Conservation (phyloP, 495 filamentous ascomycete species). For the Neohortaea acidophila region DNA sequence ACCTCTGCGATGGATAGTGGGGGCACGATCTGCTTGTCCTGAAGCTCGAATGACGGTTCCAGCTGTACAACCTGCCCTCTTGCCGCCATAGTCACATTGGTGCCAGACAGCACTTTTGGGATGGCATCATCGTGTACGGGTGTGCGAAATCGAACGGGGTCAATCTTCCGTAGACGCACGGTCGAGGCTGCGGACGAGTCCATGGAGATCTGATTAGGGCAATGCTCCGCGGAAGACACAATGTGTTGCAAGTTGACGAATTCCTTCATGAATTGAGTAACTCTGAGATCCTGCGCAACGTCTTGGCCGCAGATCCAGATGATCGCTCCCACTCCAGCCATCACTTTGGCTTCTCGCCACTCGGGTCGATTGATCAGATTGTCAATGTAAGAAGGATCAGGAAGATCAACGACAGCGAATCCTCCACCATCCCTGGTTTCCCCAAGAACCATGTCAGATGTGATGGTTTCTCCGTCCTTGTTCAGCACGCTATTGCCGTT, state of each 20-base stretch:
- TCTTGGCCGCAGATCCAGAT: constrained; percentile 68
- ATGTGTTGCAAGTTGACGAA: constrained; percentile 52
- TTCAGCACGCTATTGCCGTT: constrained; percentile 37
- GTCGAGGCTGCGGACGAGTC: constrained; percentile 44
- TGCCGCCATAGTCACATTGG: constrained; percentile 19
- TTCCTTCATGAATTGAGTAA: constrained; percentile 53
- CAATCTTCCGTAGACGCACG: constrained; percentile 53
- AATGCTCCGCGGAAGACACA: constrained; percentile 54
- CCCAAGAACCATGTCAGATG: constrained; percentile 52
- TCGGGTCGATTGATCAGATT: constrained; percentile 52
- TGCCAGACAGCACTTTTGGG: constrained; percentile 21
- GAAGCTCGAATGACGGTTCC: constrained; percentile 44
- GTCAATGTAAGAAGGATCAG: constrained; percentile 49
- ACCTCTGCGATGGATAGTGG: constrained; percentile 37
- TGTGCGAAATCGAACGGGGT: constrained; percentile 49
- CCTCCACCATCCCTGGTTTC: constrained; percentile 42
- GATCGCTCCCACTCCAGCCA: constrained; percentile 48
- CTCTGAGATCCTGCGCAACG: constrained; percentile 42
- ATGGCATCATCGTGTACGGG: constrained; percentile 41
- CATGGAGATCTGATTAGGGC: constrained; percentile 56
- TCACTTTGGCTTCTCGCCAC: constrained; percentile 51
- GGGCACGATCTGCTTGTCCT: constrained; percentile 33
- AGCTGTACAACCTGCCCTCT: constrained; percentile 46
- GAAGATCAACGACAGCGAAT: constrained; percentile 68
- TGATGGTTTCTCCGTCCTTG: constrained; percentile 41